These are phyloP conservation scores for Fusarium sp. DNA, from an alignment of 2,329 filamentous ascomycete species.

Conservation along the genomic window DNA sequence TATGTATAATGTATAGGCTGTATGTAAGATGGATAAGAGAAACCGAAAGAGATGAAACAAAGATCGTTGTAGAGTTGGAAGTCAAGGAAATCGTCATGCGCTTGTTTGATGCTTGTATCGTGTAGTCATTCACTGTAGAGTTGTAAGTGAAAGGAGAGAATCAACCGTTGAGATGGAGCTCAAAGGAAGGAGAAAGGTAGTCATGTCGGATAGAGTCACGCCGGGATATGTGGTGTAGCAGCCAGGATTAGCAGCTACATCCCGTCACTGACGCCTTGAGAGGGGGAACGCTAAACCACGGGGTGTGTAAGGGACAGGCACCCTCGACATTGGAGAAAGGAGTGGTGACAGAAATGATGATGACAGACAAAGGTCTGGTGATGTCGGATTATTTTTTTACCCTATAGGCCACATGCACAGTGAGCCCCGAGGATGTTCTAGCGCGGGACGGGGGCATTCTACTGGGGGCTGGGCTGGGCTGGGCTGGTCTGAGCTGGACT, in stretches of 20 bases:
- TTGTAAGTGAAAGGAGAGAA: constrained; percentile 42
- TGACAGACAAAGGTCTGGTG: fast-evolving
- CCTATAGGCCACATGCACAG: constrained; percentile 4
- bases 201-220: constrained; percentile 32
- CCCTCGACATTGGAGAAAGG: constrained; percentile 3
- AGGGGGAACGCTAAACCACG: constrained; percentile 27
- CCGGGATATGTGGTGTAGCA: constrained; percentile 33
- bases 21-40: constrained; percentile 20
- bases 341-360: neutral
- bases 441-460: constrained; percentile 6
- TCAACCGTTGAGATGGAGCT: constrained; percentile 19
- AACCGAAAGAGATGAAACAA: constrained; percentile 21
- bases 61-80: constrained; percentile 36
- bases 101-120: constrained; percentile 46
- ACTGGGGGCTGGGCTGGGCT: constrained; percentile 1
- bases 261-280: constrained; percentile 21
- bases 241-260: constrained; percentile 10
- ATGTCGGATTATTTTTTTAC: neutral
- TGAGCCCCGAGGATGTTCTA: constrained; percentile 16
- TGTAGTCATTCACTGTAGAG: constrained; percentile 44
- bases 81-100: constrained; percentile 40
- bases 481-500: neutral
- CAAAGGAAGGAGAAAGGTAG: constrained; percentile 29
- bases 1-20: constrained; percentile 7
- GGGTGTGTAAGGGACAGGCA: constrained; percentile 9